Base-by-base conservation (phyloP, 23 red algal genomes). In the Chondrus crispus region DNA sequence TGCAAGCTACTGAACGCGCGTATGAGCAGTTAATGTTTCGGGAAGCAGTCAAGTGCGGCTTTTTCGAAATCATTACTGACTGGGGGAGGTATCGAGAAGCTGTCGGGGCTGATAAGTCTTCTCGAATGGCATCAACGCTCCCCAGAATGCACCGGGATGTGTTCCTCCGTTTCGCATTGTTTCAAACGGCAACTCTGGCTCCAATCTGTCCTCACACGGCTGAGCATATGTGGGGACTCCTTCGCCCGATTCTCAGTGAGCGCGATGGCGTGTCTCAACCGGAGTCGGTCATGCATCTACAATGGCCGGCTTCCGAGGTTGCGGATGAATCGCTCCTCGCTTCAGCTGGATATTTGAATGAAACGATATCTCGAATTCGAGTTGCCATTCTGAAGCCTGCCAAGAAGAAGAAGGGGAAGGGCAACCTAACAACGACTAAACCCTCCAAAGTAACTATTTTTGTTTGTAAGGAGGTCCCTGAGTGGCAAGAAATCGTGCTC, bases 201-300 rank as follows among this genome's bases (percentile, higher is more conserved):
- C 97, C 97, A 14, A 94, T 99, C 20, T 99, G 97, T 52, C 97
- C 97, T 18, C 97, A 99, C 78, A 91, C 90, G 14, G 85, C 91
- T 4, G 94, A 95, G 54, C 72, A 92, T 45, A 73, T 99, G 41
- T 99, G 95, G 94, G 74, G 91, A 32, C 20, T 84, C 9, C 62
- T 92, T 44, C 63, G 37, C 24, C 77, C 77, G 7, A 77, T 84
- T 2, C 49, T 84, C 16, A 33, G 46, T 14, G 77, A 84, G 46
- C 60, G 64, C 46, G 76, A 84, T 40, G 85, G 86, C 85, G 62
- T 66, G 42, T 60, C 91, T 79, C 52, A 82, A 35, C 68, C 58
- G 20, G 87, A 93, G 29, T 84, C 94, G 11, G 60, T 93, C 41
- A 85, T 99, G 82, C 83, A 94, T 40, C 88, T 92, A 36, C 88